phyloP scores from a whole-genome alignment of 1,284 basidiomycete genomes.

The Sparassis latifolia region DNA sequence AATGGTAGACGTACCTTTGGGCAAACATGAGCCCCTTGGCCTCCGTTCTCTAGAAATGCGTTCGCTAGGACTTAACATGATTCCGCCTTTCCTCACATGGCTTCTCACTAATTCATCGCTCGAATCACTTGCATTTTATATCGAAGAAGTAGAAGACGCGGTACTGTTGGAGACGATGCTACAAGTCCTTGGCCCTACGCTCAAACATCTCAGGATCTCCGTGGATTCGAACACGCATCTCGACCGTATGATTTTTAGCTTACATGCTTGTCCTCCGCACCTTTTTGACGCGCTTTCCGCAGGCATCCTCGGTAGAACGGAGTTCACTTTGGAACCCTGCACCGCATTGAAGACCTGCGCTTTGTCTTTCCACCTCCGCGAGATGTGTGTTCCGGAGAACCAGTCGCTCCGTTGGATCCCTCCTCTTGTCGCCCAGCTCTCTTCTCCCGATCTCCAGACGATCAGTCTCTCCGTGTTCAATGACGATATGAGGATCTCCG shows the following conservation, averaged over 20 bases:
- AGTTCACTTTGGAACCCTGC: slow-evolving; percentile 1
- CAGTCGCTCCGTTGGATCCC: slow-evolving; percentile 15
- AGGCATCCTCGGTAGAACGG: not conserved
- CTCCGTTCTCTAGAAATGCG: not conserved
- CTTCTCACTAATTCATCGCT: not conserved
- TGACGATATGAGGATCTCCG: slow-evolving; percentile 20
- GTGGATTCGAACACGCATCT: not conserved
- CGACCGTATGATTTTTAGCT: not conserved
- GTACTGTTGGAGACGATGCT: not conserved
- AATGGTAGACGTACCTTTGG: not conserved
- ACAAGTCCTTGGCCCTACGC: not conserved
- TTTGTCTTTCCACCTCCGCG: slow-evolving; percentile 15
- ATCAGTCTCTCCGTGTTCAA: slow-evolving; percentile 11
- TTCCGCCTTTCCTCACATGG: not conserved
- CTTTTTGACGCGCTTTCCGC: not conserved
- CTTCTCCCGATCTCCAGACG: slow-evolving; percentile 5
- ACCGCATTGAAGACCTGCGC: slow-evolving; percentile 10
- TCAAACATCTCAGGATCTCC: not conserved
- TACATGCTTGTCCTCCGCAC: not conserved
- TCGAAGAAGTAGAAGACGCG: not conserved
- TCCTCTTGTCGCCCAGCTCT: slow-evolving; percentile 12
- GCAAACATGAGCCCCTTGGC: not conserved
- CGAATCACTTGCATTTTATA: not conserved
- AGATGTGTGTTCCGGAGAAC: slow-evolving; percentile 22
- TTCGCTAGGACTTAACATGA: not conserved